A percentile compares a stretch with the other conserved stretches of the same genome.
Evolutionary conservation across 192 early-diverging fungal species (phyloP).

Genomic region (Lobosporangium transversale): DNA sequence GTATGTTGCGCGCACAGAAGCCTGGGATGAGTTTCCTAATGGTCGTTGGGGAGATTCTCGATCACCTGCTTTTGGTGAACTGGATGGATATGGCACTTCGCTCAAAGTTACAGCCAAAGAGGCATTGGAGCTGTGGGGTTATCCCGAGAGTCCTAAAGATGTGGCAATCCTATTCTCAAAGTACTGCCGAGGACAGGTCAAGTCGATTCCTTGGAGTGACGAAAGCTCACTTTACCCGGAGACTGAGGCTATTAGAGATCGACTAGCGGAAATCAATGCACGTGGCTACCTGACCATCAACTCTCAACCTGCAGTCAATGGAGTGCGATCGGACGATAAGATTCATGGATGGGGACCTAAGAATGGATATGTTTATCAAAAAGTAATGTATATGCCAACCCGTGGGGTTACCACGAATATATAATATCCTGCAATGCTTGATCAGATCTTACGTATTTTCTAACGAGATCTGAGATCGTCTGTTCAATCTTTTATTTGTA

Average conservation of each 20-base stretch:
- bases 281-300: slow-evolving; percentile 93
- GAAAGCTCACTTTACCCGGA: slow-evolving; percentile 72
- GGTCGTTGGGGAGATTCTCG: slow-evolving; percentile 98
- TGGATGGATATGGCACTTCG: slow-evolving; percentile 78
- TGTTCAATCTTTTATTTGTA: slow-evolving; percentile 2
- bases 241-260: slow-evolving; percentile 74
- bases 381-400: slow-evolving; percentile 51
- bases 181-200: slow-evolving; percentile 84
- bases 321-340: slow-evolving; percentile 75
- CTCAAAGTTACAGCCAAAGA: slow-evolving; percentile 77
- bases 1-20: slow-evolving; percentile 89
- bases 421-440: too few relatives aligned
- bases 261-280: slow-evolving; percentile 76
- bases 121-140: slow-evolving; percentile 82
- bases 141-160: slow-evolving; percentile 73
- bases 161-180: slow-evolving; percentile 80
- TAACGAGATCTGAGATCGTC: not conserved
- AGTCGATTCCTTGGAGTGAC: slow-evolving; percentile 93
- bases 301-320: slow-evolving; percentile 96
- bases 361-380: slow-evolving; percentile 97
- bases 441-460: too few relatives aligned
- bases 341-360: slow-evolving; percentile 96
- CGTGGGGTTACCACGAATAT: not conserved
- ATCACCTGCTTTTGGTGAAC: slow-evolving; percentile 78
- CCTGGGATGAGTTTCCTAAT: slow-evolving; percentile 97